Evolutionary conservation across 805 yeast genomes (phyloP).

Genomic region (Ogataea minuta): DNA sequence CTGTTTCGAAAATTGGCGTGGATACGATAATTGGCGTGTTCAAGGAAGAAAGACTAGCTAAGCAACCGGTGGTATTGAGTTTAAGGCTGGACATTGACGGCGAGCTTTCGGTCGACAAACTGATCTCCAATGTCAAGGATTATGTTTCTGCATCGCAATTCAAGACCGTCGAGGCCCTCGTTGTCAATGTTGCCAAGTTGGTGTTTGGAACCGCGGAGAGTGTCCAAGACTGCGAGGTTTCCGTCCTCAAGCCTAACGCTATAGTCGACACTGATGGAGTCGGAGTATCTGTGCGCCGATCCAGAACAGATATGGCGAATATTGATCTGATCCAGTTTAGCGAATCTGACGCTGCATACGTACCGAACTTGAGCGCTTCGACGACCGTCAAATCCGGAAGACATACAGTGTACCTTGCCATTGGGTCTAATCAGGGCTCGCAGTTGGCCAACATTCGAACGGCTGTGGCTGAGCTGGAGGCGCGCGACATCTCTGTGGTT

Average conservation of each 20-base stretch:
- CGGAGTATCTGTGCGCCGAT: constrained; percentile 71
- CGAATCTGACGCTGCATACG: constrained; percentile 11
- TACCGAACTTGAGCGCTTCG: constrained; percentile 33
- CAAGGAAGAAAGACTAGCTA: constrained; percentile 80
- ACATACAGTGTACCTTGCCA: constrained; percentile 72
- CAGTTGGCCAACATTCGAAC: constrained; percentile 56
- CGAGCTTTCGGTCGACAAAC: constrained; percentile 37
- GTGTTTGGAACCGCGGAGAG: constrained; percentile 17
- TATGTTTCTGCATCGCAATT: constrained; percentile 80
- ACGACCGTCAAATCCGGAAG: constrained; percentile 12
- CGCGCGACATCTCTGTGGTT: constrained; percentile 43
- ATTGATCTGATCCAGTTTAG: constrained; percentile 25
- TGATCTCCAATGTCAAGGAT: constrained; percentile 47
- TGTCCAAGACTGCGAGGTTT: constrained; percentile 40
- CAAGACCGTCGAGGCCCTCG: constrained; percentile 92
- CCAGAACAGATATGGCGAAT: constrained; percentile 37
- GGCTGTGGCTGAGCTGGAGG: constrained; percentile 51
- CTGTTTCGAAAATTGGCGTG: constrained; percentile 46
- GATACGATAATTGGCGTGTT: constrained; percentile 90
- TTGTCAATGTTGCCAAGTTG: constrained; percentile 57
- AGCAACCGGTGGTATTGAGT: constrained; percentile 70
- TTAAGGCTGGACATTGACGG: constrained; percentile 41
- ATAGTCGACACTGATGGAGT: constrained; percentile 85
- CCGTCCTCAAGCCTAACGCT: constrained; percentile 85
- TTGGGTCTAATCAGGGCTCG: constrained; percentile 87